Evolutionary conservation across 176 grass and related monocot genomes (phyloP), one percentile per base, ranked within the genome.

Genomic region (Leersia perrieri): DNA sequence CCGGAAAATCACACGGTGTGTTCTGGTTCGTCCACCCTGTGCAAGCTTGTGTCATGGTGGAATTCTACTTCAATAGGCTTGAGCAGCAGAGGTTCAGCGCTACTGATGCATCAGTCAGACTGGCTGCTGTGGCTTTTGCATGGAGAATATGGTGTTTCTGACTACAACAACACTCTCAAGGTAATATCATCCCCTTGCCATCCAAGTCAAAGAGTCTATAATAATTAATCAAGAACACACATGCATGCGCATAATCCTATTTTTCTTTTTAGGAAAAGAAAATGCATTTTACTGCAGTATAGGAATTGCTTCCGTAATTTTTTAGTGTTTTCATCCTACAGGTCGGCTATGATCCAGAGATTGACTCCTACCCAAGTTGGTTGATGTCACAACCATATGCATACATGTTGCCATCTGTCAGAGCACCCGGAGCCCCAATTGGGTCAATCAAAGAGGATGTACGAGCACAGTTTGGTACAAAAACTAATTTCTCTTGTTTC

Each of bases 41-140:
- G 94, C 69, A 93, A 97, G 74, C 86, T 97, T 18, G 94, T 97
- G 10, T 93, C 88, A 1, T 97, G 94, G 94, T 93, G 94, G 94
- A 81, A 75, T 47, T 74, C 76, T 1, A 49, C 26, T 9, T 57
- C 22, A 23, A 3, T 2, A 51, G 35, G 26, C 15, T 58, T 22
- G 26, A 70, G 66, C 18, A 32, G 66, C 5, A 41, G 31, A 11
- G 78, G 72, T 66, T 74, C 90, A 5, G 80, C 76, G 26, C 61
- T 97, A 79, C 58, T 97, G 88, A 93, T 97, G 94, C 94, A 97
- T 67, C 94, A 97, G 81, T 91, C 91, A 15, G 91, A 97, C 74
- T 93, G 94, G 94, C 83, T 97, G 20, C 85, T 97, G n/a, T 97
- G 91, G 91, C 94, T 97, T 39, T 51, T 97, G 71, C 94, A 93